These are phyloP conservation scores for Phaffia australis DNA, from an alignment of 768 basidiomycete species.

Conservation along the genomic window DNA sequence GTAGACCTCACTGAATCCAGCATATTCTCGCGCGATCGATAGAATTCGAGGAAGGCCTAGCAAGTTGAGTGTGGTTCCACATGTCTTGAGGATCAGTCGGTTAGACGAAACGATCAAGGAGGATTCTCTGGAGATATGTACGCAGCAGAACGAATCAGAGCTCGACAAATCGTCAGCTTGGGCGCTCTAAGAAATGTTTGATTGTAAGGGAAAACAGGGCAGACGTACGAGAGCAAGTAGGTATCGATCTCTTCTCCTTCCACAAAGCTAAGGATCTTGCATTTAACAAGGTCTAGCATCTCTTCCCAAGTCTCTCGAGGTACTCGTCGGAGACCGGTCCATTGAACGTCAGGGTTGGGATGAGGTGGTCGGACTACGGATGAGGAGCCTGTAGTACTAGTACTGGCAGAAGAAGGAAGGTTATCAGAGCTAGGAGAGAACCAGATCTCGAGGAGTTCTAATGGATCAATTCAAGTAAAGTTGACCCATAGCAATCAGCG, in stretches of 20 bases:
- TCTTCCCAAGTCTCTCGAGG: constrained; percentile 77
- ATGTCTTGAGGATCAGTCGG: constrained; percentile 94
- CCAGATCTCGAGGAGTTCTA: constrained; percentile 77
- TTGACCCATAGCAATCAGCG: too few relatives aligned
- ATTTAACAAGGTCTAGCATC: constrained; percentile 92
- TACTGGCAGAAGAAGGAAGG: constrained; percentile 40
- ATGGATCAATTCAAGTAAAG: too few relatives aligned
- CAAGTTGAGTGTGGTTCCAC: constrained; percentile 95
- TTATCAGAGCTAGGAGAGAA: constrained; percentile 67
- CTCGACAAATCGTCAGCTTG: neutral
- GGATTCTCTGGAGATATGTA: constrained; percentile 62
- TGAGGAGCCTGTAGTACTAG: neutral
- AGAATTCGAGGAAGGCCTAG: constrained; percentile 89
- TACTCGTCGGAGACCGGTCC: constrained; percentile 67
- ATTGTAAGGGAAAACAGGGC: neutral
- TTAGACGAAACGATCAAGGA: constrained; percentile 91
- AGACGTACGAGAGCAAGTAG: constrained; percentile 78
- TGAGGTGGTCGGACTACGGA: neutral
- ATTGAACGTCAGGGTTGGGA: constrained; percentile 34
- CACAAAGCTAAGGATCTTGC: constrained; percentile 84
- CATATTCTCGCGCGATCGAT: constrained; percentile 58
- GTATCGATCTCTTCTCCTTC: constrained; percentile 86
- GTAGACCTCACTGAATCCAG: constrained; percentile 51
- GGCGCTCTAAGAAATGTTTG: neutral
- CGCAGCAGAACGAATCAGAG: neutral